Percentiles rank a stretch among this genome's conserved stretches.
These are phyloP conservation scores for Sarcomyxa edulis DNA, from an alignment of 768 basidiomycete genomes.

Conservation along the genomic window DNA sequence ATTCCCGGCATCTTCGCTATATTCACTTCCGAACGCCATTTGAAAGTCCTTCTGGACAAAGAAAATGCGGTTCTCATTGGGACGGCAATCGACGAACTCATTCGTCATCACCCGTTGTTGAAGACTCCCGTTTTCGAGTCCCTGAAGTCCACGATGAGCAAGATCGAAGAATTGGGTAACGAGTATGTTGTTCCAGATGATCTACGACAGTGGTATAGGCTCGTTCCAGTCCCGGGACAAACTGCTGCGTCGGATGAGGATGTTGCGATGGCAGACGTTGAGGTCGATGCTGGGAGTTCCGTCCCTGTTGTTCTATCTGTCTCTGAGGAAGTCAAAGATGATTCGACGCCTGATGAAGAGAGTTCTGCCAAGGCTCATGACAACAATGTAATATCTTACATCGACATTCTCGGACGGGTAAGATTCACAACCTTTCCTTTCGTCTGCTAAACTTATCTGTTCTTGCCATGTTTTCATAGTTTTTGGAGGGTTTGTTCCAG, in stretches of 20 bases:
- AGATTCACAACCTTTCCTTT: conserved; percentile 15
- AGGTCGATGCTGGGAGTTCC: conserved; percentile 18
- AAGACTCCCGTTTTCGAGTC: conserved; percentile 78
- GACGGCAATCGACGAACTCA: conserved; percentile 88
- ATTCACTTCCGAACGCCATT: conserved; percentile 79
- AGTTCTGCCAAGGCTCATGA: conserved; percentile 53
- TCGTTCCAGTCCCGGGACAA: conserved; percentile 39
- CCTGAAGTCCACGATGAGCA: conserved; percentile 61
- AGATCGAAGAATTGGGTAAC: conserved; percentile 71
- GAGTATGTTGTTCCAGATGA: conserved; percentile 50
- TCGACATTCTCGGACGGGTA: conserved; percentile 77
- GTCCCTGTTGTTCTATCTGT: conserved; percentile 8
- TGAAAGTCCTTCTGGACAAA: conserved; percentile 84
- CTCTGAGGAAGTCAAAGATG: conserved; percentile 13
- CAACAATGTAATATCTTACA: conserved; percentile 70
- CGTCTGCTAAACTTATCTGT: not conserved
- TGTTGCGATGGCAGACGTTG: conserved; percentile 45
- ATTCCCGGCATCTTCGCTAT: conserved; percentile 82
- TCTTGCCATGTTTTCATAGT: conserved; percentile 39
- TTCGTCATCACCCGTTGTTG: conserved; percentile 90
- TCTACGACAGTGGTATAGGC: conserved; percentile 62
- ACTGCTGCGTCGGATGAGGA: conserved; percentile 24
- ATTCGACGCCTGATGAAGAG: conserved; percentile 23
- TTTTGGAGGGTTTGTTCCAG: conserved; percentile 92
- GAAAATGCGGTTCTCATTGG: conserved; percentile 90